A percentile compares a stretch with the other conserved stretches of the same genome.
phyloP scores from a whole-genome alignment of 1,284 basidiomycete species.

The Heimioporus retisporus region DNA sequence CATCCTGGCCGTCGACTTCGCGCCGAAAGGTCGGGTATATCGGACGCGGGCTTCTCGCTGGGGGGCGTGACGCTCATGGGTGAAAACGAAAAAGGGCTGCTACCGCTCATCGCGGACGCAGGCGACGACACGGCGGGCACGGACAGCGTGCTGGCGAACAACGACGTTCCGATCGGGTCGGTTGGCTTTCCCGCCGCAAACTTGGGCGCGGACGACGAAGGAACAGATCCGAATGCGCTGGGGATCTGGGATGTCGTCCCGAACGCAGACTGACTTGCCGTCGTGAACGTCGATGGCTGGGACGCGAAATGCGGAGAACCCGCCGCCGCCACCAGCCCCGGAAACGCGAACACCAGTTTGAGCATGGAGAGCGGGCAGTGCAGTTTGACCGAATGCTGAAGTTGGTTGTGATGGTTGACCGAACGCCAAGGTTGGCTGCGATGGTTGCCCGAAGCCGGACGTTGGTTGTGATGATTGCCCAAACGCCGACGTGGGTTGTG shows the following conservation, averaged over 20 bases:
- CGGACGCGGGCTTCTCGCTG: slow-evolving; percentile 33
- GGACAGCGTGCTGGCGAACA: slow-evolving; percentile 24
- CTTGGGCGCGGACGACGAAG: slow-evolving; percentile 25
- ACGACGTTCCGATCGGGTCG: slow-evolving; percentile 28
- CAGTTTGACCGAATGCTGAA: slow-evolving; percentile 40
- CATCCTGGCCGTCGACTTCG: slow-evolving; percentile 48
- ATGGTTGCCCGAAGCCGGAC: slow-evolving; percentile 47
- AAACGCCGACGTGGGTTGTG: slow-evolving; percentile 49
- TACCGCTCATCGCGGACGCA: slow-evolving; percentile 27
- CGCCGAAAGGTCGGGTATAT: slow-evolving; percentile 56
- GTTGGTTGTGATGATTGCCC: slow-evolving; percentile 41
- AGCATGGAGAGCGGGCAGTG: slow-evolving; percentile 51
- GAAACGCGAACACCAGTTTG: slow-evolving; percentile 43
- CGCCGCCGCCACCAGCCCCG: slow-evolving; percentile 34
- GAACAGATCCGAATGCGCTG: slow-evolving; percentile 39
- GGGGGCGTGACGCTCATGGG: slow-evolving; percentile 36
- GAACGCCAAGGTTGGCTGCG: slow-evolving; percentile 45
- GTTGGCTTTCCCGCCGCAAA: slow-evolving; percentile 42
- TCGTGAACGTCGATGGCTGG: slow-evolving; percentile 40
- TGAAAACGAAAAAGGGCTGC: slow-evolving; percentile 38
- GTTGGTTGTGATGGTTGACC: slow-evolving; percentile 36
- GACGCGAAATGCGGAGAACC: slow-evolving; percentile 50
- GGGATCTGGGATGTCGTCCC: slow-evolving; percentile 34
- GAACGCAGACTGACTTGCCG: slow-evolving; percentile 40
- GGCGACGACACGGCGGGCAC: slow-evolving; percentile 26